A percentile compares a stretch with the other conserved stretches of the same genome.
Conservation (phyloP, 306 rosid genomes). For the Ceratonia siliqua region DNA sequence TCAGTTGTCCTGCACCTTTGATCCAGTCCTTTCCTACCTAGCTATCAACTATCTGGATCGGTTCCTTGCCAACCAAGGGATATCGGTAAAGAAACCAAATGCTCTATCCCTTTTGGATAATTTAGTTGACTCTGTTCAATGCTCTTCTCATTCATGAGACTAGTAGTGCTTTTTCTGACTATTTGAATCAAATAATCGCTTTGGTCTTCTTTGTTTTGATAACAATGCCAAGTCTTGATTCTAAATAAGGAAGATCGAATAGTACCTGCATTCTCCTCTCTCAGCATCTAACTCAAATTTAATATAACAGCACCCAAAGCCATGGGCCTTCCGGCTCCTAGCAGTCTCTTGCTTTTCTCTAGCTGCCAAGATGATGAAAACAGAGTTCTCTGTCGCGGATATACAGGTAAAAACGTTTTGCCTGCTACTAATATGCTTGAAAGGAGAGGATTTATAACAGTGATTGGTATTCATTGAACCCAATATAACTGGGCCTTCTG, state of each 20-base stretch:
- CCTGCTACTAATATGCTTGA: neutral
- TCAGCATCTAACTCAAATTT: conserved; percentile 35
- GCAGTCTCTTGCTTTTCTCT: conserved; percentile 75
- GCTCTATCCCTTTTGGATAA: neutral
- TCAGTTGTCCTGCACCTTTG: conserved; percentile 56
- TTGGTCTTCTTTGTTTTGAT: conserved; percentile 1
- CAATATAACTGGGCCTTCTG: neutral
- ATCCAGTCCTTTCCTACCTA: conserved; percentile 57
- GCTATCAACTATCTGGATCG: conserved; percentile 74
- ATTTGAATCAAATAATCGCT: neutral
- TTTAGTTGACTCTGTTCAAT: neutral
- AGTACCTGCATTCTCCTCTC: neutral
- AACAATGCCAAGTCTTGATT: neutral
- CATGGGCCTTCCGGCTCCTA: conserved; percentile 70
- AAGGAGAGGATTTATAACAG: neutral
- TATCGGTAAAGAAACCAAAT: conserved; percentile 50
- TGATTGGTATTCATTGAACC: neutral
- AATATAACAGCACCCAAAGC: conserved; percentile 59
- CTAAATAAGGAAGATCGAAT: neutral
- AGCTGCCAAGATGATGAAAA: conserved; percentile 71
- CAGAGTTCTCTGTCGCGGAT: conserved; percentile 46
- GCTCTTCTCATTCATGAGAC: neutral
- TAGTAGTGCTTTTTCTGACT: neutral
- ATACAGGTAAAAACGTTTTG: conserved; percentile 48
- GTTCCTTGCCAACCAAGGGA: conserved; percentile 56